A percentile compares a stretch with the other conserved stretches of the same genome.
Conservation (phyloP, 1,139 yeast genomes). For the Hyphopichia pseudoburtonii region DNA sequence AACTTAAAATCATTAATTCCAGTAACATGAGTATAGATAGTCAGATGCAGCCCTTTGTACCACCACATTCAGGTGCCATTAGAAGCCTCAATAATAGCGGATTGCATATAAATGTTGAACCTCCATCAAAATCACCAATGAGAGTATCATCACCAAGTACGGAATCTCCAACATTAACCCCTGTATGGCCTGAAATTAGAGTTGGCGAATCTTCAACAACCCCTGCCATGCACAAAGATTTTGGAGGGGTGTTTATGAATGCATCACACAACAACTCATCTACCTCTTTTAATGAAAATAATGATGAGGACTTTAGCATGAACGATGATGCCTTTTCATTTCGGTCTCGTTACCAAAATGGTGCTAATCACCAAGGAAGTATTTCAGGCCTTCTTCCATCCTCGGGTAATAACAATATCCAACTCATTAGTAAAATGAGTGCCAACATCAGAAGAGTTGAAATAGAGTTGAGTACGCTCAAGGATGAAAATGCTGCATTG, state of each 20-base stretch:
- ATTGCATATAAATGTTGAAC: conserved; percentile 16
- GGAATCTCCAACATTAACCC: conserved; percentile 4
- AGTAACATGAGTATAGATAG: not conserved
- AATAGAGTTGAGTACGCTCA: conserved; percentile 65
- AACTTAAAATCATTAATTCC: too few relatives aligned
- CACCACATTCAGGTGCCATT: not conserved
- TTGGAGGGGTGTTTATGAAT: conserved; percentile 15
- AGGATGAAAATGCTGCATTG: conserved; percentile 60
- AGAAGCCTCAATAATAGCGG: conserved; percentile 9
- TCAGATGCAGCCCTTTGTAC: not conserved
- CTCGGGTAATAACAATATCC: conserved; percentile 37
- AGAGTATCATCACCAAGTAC: conserved; percentile 7
- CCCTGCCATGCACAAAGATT: conserved; percentile 19
- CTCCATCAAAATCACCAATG: conserved; percentile 6
- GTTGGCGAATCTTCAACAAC: conserved; percentile 41
- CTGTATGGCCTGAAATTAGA: conserved; percentile 19
- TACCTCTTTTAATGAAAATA: conserved; percentile 19
- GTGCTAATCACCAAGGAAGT: conserved; percentile 8
- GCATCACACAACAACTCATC: conserved; percentile 18
- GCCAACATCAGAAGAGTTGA: conserved; percentile 77
- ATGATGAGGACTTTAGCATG: conserved; percentile 13
- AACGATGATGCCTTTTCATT: conserved; percentile 13
- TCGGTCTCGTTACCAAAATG: conserved; percentile 9
- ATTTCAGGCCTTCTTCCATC: conserved; percentile 15
- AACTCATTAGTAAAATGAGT: conserved; percentile 70